phyloP scores from a whole-genome alignment of 257 asterid species.

The Gentiana dahurica region DNA sequence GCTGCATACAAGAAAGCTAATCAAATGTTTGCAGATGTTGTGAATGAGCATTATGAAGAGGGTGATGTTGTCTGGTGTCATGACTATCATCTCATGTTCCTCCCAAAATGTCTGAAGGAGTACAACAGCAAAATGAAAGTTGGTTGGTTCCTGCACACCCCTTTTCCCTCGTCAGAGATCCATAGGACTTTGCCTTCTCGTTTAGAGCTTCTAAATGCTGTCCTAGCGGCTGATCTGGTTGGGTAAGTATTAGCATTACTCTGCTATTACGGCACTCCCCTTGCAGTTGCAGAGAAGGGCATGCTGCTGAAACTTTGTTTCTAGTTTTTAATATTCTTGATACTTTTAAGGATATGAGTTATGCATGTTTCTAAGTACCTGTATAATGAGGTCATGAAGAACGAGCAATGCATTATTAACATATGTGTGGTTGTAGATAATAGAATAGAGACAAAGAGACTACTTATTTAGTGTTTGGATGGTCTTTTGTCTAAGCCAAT shows the following conservation, averaged over 20 bases:
- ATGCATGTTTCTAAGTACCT: neutral
- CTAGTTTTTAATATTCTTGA: neutral
- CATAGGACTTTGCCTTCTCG: constrained; percentile 94
- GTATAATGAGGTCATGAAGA: neutral
- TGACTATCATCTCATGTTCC: constrained; percentile 94
- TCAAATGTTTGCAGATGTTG: constrained; percentile 93
- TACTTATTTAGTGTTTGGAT: too few relatives aligned
- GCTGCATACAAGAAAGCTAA: constrained; percentile 78
- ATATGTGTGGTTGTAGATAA: neutral
- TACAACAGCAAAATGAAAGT: constrained; percentile 73
- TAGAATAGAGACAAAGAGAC: neutral
- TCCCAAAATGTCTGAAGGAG: constrained; percentile 73
- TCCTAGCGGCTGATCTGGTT: constrained; percentile 84
- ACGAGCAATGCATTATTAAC: neutral
- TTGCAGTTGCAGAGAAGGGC: neutral
- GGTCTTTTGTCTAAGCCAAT: too few relatives aligned
- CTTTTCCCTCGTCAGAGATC: constrained; percentile 94
- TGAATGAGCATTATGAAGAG: constrained; percentile 59
- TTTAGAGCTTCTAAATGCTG: constrained; percentile 71
- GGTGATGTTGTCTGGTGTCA: constrained; percentile 98
- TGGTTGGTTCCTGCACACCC: constrained; percentile 97
- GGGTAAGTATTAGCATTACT: constrained; percentile 41
- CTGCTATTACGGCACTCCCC: neutral
- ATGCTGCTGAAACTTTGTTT: neutral
- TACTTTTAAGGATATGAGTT: neutral